These are phyloP conservation scores for Rhizophlyctis rosea DNA, from an alignment of 192 early-diverging fungal species.

Conservation along the genomic window DNA sequence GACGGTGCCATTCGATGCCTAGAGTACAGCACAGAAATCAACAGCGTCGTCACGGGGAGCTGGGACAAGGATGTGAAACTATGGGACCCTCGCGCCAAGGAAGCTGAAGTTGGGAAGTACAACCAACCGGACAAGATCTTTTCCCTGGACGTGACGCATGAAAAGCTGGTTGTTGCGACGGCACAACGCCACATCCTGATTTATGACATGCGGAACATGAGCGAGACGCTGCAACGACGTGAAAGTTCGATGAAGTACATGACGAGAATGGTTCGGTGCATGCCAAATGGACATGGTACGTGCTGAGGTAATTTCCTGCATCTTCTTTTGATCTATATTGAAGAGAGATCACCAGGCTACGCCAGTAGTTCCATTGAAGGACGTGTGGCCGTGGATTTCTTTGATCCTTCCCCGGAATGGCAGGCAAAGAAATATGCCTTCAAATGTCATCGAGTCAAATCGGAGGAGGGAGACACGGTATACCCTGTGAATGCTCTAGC, in stretches of 20 bases:
- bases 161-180: conserved; percentile 75
- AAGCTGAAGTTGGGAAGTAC: conserved; percentile 38
- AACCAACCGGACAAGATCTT: conserved; percentile 76
- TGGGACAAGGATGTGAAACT: conserved; percentile 87
- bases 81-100: conserved; percentile 66
- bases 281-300: conserved; percentile 76
- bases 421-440: conserved; percentile 88
- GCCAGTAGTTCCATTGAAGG: conserved; percentile 91
- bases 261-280: conserved; percentile 76
- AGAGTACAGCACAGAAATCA: conserved; percentile 41
- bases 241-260: conserved; percentile 87
- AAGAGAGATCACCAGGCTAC: conserved; percentile 66
- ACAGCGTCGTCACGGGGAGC: conserved; percentile 70
- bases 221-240: conserved; percentile 62
- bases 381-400: conserved; percentile 89
- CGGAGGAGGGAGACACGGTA: conserved; percentile 76
- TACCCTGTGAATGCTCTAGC: conserved; percentile 93
- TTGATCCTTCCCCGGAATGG: conserved; percentile 65
- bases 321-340: conserved; percentile 11
- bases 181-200: conserved; percentile 73
- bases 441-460: conserved; percentile 87
- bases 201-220: conserved; percentile 85
- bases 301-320: neutral
- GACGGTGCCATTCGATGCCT: conserved; percentile 74
- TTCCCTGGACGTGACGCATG: conserved; percentile 71